Percentiles rank a stretch among this genome's conserved stretches.
Evolutionary conservation across 768 basidiomycete genomes (phyloP).

Genomic region (Vararia minispora): DNA sequence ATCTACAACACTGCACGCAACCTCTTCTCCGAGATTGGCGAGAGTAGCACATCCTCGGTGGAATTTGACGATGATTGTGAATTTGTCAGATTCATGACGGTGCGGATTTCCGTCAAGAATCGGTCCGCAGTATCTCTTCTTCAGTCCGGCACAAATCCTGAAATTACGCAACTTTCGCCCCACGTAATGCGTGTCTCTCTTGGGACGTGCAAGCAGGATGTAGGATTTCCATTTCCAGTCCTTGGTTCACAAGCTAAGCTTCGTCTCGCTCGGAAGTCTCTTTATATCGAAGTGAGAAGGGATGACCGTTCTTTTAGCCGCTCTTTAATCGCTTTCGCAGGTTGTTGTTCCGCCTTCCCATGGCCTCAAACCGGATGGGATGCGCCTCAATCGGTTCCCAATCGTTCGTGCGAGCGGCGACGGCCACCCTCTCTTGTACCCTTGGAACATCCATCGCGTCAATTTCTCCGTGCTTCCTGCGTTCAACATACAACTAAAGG

Average conservation of each 20-base stretch:
- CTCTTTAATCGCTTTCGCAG: slow-evolving; percentile 20
- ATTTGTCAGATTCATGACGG: slow-evolving; percentile 6
- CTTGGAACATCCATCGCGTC: slow-evolving; percentile 30
- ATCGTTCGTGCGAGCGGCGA: slow-evolving; percentile 9
- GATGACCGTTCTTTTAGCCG: background rate
- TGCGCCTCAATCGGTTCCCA: slow-evolving; percentile 19
- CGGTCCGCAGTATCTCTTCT: slow-evolving; percentile 6
- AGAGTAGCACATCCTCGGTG: slow-evolving; percentile 9
- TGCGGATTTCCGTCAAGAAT: slow-evolving; percentile 9
- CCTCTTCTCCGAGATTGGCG: slow-evolving; percentile 12
- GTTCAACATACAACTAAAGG: slow-evolving; percentile 17
- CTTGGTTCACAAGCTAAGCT: slow-evolving; percentile 24
- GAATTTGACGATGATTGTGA: slow-evolving; percentile 15
- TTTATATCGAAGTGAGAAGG: slow-evolving; percentile 29
- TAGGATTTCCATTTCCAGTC: slow-evolving; percentile 36
- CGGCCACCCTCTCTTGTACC: background rate
- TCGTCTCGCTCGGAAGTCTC: slow-evolving; percentile 43
- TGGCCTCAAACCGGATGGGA: slow-evolving; percentile 14
- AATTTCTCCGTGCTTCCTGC: slow-evolving; percentile 25
- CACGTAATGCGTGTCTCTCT: slow-evolving; percentile 23
- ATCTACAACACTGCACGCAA: background rate
- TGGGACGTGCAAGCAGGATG: slow-evolving; percentile 15
- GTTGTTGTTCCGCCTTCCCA: slow-evolving; percentile 15
- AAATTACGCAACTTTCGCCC: slow-evolving; percentile 20
- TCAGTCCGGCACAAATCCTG: slow-evolving; percentile 8